Conservation (phyloP, 306 rosid genomes). For the Amphicarpaea edgeworthii region DNA sequence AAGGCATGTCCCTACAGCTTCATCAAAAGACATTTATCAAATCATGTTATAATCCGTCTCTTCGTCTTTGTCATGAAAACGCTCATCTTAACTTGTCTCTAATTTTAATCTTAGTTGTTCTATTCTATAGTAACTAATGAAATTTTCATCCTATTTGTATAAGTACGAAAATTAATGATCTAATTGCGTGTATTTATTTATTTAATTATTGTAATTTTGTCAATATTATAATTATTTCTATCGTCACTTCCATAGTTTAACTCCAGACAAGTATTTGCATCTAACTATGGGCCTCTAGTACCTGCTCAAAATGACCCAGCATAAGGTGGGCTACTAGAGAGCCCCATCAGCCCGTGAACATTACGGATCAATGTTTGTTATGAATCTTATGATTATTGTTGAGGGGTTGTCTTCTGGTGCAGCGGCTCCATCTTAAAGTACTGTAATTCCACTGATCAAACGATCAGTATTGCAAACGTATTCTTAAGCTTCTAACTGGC, state of each 20-base stretch:
- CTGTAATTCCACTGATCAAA: not conserved
- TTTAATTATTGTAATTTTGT: not conserved
- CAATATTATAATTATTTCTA: not conserved
- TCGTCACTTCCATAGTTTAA: too few relatives aligned
- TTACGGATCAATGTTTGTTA: not conserved
- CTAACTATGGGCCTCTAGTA: not conserved
- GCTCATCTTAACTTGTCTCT: not conserved
- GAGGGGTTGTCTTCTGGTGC: not conserved
- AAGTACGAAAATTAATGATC: not conserved
- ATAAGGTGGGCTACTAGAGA: not conserved
- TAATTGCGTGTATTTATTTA: not conserved
- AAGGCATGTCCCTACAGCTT: not conserved
- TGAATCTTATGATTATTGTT: not conserved
- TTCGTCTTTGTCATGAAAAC: not conserved
- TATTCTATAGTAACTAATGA: not conserved
- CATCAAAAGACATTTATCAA: slow-evolving; percentile 13
- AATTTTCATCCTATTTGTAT: not conserved
- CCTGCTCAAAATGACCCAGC: not conserved
- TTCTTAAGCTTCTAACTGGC: not conserved
- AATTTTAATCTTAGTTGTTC: not conserved
- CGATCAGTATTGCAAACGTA: not conserved
- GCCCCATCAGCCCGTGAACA: slow-evolving; percentile 5
- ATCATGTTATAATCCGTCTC: not conserved
- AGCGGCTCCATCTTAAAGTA: not conserved
- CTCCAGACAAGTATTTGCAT: too few relatives aligned